phyloP scores from a whole-genome alignment of 129 eudicot genomes.

The Flaveria brownii region DNA sequence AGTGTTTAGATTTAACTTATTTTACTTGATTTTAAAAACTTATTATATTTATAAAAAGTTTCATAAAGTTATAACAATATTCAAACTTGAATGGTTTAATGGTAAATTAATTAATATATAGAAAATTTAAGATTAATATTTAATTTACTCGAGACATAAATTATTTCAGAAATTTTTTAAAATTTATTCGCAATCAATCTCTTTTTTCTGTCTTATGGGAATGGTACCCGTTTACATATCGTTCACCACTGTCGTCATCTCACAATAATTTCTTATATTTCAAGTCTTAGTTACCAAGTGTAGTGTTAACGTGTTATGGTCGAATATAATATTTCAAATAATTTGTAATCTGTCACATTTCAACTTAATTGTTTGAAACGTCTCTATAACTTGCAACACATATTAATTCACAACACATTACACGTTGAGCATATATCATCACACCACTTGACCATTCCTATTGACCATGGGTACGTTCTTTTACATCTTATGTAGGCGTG shows the following conservation, averaged over 20 bases:
- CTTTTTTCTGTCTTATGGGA: constrained; percentile 19
- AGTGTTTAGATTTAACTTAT: too few relatives aligned
- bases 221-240: constrained; percentile 14
- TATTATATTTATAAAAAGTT: too few relatives aligned
- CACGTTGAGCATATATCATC: neutral
- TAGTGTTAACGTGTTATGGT: neutral
- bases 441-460: neutral
- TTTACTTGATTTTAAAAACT: too few relatives aligned
- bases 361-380: neutral
- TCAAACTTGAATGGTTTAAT: too few relatives aligned
- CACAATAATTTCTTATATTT: constrained; percentile 7
- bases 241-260: constrained; percentile 19
- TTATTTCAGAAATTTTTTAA: neutral
- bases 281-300: constrained; percentile 14
- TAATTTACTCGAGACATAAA: neutral
- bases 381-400: constrained; percentile 9
- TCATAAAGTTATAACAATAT: too few relatives aligned
- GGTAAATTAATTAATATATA: too few relatives aligned
- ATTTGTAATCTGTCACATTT: neutral
- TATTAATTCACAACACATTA: neutral
- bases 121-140: neutral
- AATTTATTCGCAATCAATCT: constrained; percentile 8
- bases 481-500: constrained; percentile 47
- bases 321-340: neutral
- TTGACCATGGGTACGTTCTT: neutral